phyloP scores from a whole-genome alignment of 2,329 filamentous ascomycete genomes.

The Penicillium sp. region DNA sequence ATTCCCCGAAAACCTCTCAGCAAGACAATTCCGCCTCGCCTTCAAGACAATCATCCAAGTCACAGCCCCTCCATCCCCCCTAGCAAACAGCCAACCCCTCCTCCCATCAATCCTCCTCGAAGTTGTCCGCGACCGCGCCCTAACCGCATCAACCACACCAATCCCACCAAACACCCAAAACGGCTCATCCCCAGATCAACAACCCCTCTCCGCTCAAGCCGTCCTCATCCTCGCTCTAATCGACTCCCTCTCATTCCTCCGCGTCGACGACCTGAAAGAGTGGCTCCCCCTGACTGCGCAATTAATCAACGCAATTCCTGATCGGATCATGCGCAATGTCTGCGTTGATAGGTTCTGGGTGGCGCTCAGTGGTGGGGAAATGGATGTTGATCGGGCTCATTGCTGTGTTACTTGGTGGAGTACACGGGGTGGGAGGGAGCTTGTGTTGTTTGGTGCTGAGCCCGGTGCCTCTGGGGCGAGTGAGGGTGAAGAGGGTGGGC shows the following conservation, averaged over 20 bases:
- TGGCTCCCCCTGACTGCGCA: slow-evolving; percentile 78
- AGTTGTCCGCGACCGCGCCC: slow-evolving; percentile 71
- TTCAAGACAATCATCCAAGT: slow-evolving; percentile 86
- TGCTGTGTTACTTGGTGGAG: slow-evolving; percentile 89
- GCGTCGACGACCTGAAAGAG: slow-evolving; percentile 73
- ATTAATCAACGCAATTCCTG: slow-evolving; percentile 68
- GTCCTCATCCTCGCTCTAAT: slow-evolving; percentile 77
- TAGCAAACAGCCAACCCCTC: slow-evolving; percentile 74
- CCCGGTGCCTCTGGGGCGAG: slow-evolving; percentile 13
- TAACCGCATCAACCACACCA: slow-evolving; percentile 59
- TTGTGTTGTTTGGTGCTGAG: slow-evolving; percentile 56
- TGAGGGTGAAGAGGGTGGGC: slow-evolving; percentile 38
- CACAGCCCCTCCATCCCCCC: slow-evolving; percentile 76
- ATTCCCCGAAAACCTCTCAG: slow-evolving; percentile 78
- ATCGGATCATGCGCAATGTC: slow-evolving; percentile 65
- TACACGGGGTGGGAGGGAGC: slow-evolving; percentile 64
- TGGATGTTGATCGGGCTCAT: slow-evolving; percentile 83
- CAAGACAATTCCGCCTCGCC: slow-evolving; percentile 85
- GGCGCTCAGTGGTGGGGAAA: slow-evolving; percentile 77
- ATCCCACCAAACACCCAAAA: slow-evolving; percentile 46
- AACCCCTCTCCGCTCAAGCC: slow-evolving; percentile 71
- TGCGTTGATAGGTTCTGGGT: slow-evolving; percentile 80
- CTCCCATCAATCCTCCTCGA: slow-evolving; percentile 83
- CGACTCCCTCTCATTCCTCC: slow-evolving; percentile 77
- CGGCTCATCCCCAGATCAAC: slow-evolving; percentile 42